Percentiles rank a stretch among this genome's conserved stretches.
phyloP scores from a whole-genome alignment of 495 filamentous ascomycete genomes.

The Trypethelium eluteriae region DNA sequence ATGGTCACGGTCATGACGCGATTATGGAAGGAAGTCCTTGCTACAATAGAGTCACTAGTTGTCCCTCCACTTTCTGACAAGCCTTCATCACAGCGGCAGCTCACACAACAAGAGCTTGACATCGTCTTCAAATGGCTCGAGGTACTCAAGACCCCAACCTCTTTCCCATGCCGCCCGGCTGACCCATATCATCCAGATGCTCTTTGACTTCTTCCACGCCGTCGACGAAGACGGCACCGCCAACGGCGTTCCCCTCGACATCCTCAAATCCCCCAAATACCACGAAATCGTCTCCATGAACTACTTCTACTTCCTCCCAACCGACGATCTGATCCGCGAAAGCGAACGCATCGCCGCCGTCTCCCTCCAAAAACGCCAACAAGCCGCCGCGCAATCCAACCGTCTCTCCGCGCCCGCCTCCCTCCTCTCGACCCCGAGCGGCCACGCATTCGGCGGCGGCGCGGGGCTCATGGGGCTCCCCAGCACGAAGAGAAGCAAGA shows the following conservation, averaged over 20 bases:
- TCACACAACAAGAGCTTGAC: constrained; percentile 85
- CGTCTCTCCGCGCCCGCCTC: constrained; percentile 65
- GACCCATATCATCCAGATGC: constrained; percentile 44
- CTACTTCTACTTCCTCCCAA: constrained; percentile 96
- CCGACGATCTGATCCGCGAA: constrained; percentile 82
- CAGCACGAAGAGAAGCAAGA: constrained; percentile 75
- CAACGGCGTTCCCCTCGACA: constrained; percentile 78
- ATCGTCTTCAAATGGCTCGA: constrained; percentile 88
- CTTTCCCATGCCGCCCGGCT: neutral
- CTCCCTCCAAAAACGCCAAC: constrained; percentile 68
- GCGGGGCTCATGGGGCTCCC: constrained; percentile 52
- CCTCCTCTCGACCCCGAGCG: constrained; percentile 37
- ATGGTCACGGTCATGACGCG: constrained; percentile 98
- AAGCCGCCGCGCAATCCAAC: constrained; percentile 48
- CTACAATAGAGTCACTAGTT: constrained; percentile 80
- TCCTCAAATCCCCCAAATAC: constrained; percentile 94
- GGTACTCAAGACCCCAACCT: constrained; percentile 16
- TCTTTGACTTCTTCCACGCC: constrained; percentile 93
- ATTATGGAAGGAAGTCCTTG: constrained; percentile 94
- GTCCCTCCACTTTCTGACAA: constrained; percentile 96
- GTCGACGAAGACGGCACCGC: constrained; percentile 79
- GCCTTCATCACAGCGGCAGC: constrained; percentile 75
- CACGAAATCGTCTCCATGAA: constrained; percentile 91
- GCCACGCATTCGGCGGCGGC: constrained; percentile 41
- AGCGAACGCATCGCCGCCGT: constrained; percentile 92